Percentiles rank a stretch among this genome's conserved stretches.
Evolutionary conservation across 495 filamentous ascomycete species (phyloP).

Genomic region (Lasiosphaeria miniovina): DNA sequence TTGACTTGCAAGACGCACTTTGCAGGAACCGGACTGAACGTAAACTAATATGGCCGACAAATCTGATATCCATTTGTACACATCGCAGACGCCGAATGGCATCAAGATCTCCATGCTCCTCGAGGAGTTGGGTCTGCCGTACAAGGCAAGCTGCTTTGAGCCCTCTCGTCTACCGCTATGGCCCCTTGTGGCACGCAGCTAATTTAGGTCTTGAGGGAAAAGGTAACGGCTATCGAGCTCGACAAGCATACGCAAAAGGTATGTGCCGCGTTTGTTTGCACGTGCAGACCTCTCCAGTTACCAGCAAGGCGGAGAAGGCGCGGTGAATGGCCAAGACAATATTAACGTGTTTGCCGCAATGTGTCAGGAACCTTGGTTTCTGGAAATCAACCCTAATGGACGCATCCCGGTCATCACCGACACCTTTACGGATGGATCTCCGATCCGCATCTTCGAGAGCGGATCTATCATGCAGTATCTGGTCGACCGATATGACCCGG

Average conservation of each 20-base stretch:
- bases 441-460: constrained; percentile 77
- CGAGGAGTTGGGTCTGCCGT: constrained; percentile 78
- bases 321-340: not conserved
- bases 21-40: not conserved
- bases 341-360: not conserved
- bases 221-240: constrained; percentile 65
- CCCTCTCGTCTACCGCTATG: too few species aligned
- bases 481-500: constrained; percentile 72
- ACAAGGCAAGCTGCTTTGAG: constrained; percentile 39
- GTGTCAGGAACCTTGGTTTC: constrained; percentile 63
- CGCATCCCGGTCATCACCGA: constrained; percentile 92
- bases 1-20: not conserved
- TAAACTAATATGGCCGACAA: constrained; percentile 21
- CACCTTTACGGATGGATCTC: constrained; percentile 65
- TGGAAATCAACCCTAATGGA: constrained; percentile 91
- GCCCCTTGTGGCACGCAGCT: too few species aligned
- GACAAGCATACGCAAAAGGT: constrained; percentile 66
- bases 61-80: constrained; percentile 49
- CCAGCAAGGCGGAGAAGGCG: not conserved
- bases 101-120: constrained; percentile 83
- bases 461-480: constrained; percentile 88
- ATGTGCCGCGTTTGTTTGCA: not conserved
- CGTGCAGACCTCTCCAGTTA: not conserved
- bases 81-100: constrained; percentile 65
- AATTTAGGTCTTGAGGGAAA: not conserved